phyloP scores from a whole-genome alignment of 164 flowering plant species.

The Magnolia kwangsiensis region DNA sequence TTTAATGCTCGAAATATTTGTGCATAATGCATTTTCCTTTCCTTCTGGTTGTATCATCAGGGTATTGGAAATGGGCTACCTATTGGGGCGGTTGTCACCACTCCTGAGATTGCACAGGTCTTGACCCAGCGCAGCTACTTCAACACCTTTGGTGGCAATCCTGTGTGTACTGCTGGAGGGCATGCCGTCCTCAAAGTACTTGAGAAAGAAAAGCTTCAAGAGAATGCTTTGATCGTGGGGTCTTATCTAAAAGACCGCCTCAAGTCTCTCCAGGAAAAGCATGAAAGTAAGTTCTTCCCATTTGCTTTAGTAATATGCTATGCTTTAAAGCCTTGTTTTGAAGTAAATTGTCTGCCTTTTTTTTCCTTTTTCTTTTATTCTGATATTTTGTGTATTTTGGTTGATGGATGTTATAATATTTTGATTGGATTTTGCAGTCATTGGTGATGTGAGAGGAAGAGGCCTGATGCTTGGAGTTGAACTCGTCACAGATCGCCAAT shows the following conservation, averaged over 20 bases:
- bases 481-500: conserved; percentile 71
- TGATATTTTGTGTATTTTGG: neutral
- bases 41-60: conserved; percentile 24
- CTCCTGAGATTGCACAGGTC: conserved; percentile 87
- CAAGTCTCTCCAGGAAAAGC: conserved; percentile 54
- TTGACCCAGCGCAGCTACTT: conserved; percentile 70
- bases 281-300: conserved; percentile 51
- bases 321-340: neutral
- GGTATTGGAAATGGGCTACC: conserved; percentile 98
- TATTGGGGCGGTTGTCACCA: conserved; percentile 94
- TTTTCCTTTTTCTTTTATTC: neutral
- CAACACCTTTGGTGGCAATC: conserved; percentile 98
- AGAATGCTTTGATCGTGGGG: conserved; percentile 75
- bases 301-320: neutral
- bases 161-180: conserved; percentile 90
- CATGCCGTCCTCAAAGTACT: conserved; percentile 79
- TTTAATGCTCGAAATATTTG: too few species aligned
- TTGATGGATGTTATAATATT: neutral
- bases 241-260: conserved; percentile 73
- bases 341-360: neutral
- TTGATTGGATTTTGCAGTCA: conserved; percentile 45
- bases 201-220: conserved; percentile 84
- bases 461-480: conserved; percentile 95
- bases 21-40: neutral
- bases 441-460: conserved; percentile 93